phyloP scores from a whole-genome alignment of 2,329 filamentous ascomycete species.

The Exutisphaerella laricina region DNA sequence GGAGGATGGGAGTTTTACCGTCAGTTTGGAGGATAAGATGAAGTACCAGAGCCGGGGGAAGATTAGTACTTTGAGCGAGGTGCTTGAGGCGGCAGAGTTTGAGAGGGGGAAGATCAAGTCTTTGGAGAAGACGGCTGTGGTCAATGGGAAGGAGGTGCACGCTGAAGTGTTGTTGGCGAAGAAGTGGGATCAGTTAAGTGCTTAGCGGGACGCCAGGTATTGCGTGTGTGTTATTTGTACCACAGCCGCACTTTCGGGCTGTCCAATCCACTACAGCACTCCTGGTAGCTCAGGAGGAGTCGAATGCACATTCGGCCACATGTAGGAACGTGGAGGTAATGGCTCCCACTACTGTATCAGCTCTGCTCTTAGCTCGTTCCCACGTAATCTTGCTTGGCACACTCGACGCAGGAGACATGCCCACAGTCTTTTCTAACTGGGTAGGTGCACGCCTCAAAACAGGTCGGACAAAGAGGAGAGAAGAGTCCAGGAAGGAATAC shows the following conservation, averaged over 20 bases:
- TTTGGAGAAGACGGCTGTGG: constrained; percentile 20
- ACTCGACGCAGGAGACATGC: not conserved
- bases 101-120: constrained; percentile 25
- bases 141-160: constrained; percentile 19
- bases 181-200: constrained; percentile 27
- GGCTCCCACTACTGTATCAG: too few species aligned
- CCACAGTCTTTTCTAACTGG: not conserved
- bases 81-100: constrained; percentile 26
- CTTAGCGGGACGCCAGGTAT: too few species aligned
- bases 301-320: too few species aligned
- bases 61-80: constrained; percentile 21
- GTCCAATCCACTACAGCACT: too few species aligned
- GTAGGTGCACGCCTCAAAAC: not conserved
- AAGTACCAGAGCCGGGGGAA: constrained; percentile 23
- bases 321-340: too few species aligned
- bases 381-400: too few species aligned
- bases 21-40: constrained; percentile 25
- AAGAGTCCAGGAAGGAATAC: not conserved
- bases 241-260: too few species aligned
- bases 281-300: too few species aligned
- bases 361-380: too few species aligned
- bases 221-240: too few species aligned
- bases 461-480: not conserved
- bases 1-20: constrained; percentile 15
- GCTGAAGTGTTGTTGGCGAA: constrained; percentile 27